A percentile compares a stretch with the other conserved stretches of the same genome.
phyloP scores from a whole-genome alignment of 805 yeast species.

The Teunomyces stri region DNA sequence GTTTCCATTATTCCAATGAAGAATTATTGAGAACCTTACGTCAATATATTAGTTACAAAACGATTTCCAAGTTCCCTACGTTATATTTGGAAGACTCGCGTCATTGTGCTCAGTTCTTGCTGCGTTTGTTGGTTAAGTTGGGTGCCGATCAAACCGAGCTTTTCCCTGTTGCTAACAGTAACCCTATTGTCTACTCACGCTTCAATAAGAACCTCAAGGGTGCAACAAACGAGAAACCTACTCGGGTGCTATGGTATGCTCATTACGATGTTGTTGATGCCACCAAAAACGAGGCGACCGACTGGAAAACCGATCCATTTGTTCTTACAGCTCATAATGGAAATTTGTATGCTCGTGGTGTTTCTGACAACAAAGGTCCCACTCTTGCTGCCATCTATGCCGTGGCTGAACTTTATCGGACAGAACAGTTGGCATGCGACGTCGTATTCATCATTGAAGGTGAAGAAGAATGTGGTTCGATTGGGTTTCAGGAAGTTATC shows the following conservation, averaged over 20 bases:
- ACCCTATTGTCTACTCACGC: constrained; percentile 80
- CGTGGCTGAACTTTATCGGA: constrained; percentile 65
- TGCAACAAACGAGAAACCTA: constrained; percentile 7
- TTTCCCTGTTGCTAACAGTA: constrained; percentile 71
- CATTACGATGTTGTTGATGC: constrained; percentile 95
- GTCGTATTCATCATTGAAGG: constrained; percentile 88
- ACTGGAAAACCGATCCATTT: constrained; percentile 82
- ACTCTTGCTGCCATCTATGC: constrained; percentile 82
- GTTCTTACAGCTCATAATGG: constrained; percentile 75
- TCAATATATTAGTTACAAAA: constrained; percentile 63
- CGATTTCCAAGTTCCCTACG: constrained; percentile 76
- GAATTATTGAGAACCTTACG: constrained; percentile 61
- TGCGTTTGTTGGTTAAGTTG: constrained; percentile 56
- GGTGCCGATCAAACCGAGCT: constrained; percentile 71
- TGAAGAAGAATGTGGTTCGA: constrained; percentile 92
- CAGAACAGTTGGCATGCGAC: constrained; percentile 58
- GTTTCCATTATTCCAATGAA: constrained; percentile 47
- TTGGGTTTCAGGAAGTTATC: constrained; percentile 76
- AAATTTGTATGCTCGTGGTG: constrained; percentile 87
- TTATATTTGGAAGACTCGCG: constrained; percentile 73
- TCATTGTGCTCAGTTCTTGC: constrained; percentile 76
- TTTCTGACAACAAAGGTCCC: constrained; percentile 94
- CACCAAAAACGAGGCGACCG: constrained; percentile 43
- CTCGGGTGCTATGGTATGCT: constrained; percentile 80
- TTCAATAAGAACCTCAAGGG: constrained; percentile 48